Conservation (phyloP, 2,329 filamentous ascomycete genomes). For the Scopulariopsis brevicaulis region DNA sequence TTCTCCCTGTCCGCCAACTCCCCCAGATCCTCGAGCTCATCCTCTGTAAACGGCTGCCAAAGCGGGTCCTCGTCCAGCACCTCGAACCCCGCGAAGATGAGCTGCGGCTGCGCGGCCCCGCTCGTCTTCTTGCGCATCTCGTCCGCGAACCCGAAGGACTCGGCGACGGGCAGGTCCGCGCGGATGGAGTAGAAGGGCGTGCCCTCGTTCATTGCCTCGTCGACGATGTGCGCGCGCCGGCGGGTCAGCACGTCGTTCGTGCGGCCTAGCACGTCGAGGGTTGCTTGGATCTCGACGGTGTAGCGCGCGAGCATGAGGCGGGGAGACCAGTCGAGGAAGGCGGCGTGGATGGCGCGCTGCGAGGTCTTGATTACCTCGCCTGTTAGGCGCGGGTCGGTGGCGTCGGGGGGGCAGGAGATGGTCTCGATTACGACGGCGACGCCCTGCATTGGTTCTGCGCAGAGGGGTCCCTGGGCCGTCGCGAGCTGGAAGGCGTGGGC, state of each 20-base stretch:
- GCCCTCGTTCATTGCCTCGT: slow-evolving; percentile 86
- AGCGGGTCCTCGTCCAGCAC: slow-evolving; percentile 92
- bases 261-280: slow-evolving; percentile 85
- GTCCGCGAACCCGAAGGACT: slow-evolving; percentile 91
- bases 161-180: slow-evolving; percentile 78
- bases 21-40: slow-evolving; percentile 90
- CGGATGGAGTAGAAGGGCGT: slow-evolving; percentile 94
- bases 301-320: slow-evolving; percentile 97
- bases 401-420: slow-evolving; percentile 40
- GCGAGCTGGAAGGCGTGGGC: slow-evolving; percentile 89
- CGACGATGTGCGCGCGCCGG: slow-evolving; percentile 77
- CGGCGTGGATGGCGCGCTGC: slow-evolving; percentile 70
- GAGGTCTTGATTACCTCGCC: slow-evolving; percentile 89
- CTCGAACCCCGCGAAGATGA: slow-evolving; percentile 89
- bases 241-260: slow-evolving; percentile 98
- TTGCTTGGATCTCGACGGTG: slow-evolving; percentile 92
- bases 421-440: slow-evolving; percentile 85
- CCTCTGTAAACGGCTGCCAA: slow-evolving; percentile 95
- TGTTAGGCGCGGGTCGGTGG: slow-evolving; percentile 69
- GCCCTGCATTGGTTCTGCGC: slow-evolving; percentile 86
- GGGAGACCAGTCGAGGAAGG: slow-evolving; percentile 91
- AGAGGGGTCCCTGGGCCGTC: slow-evolving; percentile 79
- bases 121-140: slow-evolving; percentile 93
- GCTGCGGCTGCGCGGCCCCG: slow-evolving; percentile 81
- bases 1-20: slow-evolving; percentile 92